Evolutionary conservation across 2,329 filamentous ascomycete species (phyloP).

Genomic region (Zarea fungicola): DNA sequence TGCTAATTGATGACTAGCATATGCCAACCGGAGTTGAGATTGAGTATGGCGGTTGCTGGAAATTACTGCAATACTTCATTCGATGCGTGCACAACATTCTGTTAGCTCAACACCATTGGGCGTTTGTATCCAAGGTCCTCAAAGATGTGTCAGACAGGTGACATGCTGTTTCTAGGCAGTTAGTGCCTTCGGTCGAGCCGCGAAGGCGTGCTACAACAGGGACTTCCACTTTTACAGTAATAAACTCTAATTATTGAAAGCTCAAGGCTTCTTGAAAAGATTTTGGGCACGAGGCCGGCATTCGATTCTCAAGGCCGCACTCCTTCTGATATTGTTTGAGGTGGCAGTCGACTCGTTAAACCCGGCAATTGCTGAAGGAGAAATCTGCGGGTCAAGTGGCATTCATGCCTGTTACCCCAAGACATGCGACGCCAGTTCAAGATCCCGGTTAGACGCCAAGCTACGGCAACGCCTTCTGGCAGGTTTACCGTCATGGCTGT

Average conservation of each 20-base stretch:
- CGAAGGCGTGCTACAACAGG: constrained; percentile 9
- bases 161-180: constrained; percentile 12
- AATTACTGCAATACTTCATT: constrained; percentile 53
- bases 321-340: too few relatives aligned
- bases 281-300: too few relatives aligned
- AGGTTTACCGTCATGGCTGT: constrained; percentile 17
- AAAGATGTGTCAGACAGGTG: constrained; percentile 28
- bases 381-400: constrained; percentile 13
- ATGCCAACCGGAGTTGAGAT: constrained; percentile 60
- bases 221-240: constrained; percentile 12
- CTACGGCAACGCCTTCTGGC: constrained; percentile 5
- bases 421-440: constrained; percentile 14
- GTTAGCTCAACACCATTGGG: constrained; percentile 43
- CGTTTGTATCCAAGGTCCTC: constrained; percentile 33
- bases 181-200: constrained; percentile 14
- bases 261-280: background rate
- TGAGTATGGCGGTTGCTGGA: constrained; percentile 59
- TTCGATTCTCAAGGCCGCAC: too few relatives aligned
- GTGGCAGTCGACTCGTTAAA: too few relatives aligned
- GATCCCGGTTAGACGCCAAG: constrained; percentile 14
- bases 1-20: constrained; percentile 61
- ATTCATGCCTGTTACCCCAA: constrained; percentile 16
- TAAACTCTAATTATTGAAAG: constrained; percentile 12
- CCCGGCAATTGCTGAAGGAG: too few relatives aligned
- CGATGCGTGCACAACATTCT: constrained; percentile 54